Evolutionary conservation across 805 yeast genomes (phyloP), one percentile per base, ranked within the genome.

Genomic region (Candida mattraensis): DNA sequence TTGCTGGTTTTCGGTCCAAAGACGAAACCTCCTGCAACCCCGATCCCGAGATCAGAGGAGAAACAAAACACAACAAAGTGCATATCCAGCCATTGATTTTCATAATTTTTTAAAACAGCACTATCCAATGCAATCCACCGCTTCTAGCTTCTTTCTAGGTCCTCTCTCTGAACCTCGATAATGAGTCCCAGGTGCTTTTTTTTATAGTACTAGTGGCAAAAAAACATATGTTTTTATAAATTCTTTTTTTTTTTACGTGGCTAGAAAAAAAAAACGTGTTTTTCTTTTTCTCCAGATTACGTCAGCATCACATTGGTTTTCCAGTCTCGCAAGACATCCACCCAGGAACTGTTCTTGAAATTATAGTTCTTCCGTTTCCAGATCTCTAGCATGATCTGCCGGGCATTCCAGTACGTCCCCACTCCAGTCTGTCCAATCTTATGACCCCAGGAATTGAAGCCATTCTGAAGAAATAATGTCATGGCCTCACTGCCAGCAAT

Each of bases 351-450:
- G 37, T 75, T 66, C 17, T 66, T 64, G 39, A 74, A 81, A 23
- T 74, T 74, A 46, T 70, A 72, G 33, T 76, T 67, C 49, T 86
- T 76, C 28, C 95, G 66, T 41, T 87, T 61, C 93, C 94, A 85
- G 7, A 86, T 91, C 56, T 87, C 96, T 40, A 79, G 66, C 84
- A 86, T 82, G 33, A 87, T 84, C 53, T 83, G 88, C 37, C 91
- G 64, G 0, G 91, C 88, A 10, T 87, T 88, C 86, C 88, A 83
- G 54, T 86, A 87, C 20, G 89, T 79, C 0, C 95, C 94, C 44
- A 78, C 68, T 10, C 85, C 84, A 10, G 71, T 69, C 28, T 60
- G 61, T 5, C 78, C 72, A 28, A 76, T 76, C 39, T 75, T 75
- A n/a, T 76, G 78, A 8, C 80, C 80, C 94, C 95, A 87, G 39